Base-by-base conservation (phyloP, 2,329 filamentous ascomycete species). In the Fusarium setosum region DNA sequence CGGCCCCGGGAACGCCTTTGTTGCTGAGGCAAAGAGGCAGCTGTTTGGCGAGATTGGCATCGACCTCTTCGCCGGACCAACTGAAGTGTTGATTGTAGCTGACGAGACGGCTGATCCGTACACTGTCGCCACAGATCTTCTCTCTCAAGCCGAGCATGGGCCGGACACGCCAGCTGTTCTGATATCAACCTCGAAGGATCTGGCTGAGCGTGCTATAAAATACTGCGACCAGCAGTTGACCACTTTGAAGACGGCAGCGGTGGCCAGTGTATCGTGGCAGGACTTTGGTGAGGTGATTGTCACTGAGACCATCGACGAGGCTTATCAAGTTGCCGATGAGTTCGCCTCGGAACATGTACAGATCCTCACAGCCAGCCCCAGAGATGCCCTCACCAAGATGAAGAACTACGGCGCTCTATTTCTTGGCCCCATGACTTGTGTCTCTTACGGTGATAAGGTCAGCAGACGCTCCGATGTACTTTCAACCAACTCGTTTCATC, bases 401-500 rank as follows among this genome's bases (percentile, higher is more conserved):
- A 38, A 62, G 24, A 38, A 59, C 35, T 65, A 62, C 10, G 61
- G 61, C 6, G 61, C 61, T 9, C 21, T 65, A 12, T 65, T 62
- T 17, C 31, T 65, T 12, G 58, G 61, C 1, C 31, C 35, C 4
- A 62, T 42, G 45, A 65, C 59, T 11, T 62, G 58, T 12, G 61
- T 65, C 2, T 65, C 61, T 12, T 65, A 59, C 6, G 61, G 61
- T 5, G 61, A 65, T 40, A 65, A 62, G 54, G 61, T 62, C 10
- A 41, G 58, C 34, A 21, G 12, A 13, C 6, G 12, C 26, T 29
- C 26, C 6, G 6, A 29, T 29, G 12, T 23, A n/a, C 11, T 13
- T 18, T 44, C n/a, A 13, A 13, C 24, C 6, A 29, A 17, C 24
- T 17, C n/a, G n/a, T n/a, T 24, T 18, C 11, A 20, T 29, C 11